Evolutionary conservation across 768 basidiomycete species (phyloP).

Genomic region (Russula vinacea): DNA sequence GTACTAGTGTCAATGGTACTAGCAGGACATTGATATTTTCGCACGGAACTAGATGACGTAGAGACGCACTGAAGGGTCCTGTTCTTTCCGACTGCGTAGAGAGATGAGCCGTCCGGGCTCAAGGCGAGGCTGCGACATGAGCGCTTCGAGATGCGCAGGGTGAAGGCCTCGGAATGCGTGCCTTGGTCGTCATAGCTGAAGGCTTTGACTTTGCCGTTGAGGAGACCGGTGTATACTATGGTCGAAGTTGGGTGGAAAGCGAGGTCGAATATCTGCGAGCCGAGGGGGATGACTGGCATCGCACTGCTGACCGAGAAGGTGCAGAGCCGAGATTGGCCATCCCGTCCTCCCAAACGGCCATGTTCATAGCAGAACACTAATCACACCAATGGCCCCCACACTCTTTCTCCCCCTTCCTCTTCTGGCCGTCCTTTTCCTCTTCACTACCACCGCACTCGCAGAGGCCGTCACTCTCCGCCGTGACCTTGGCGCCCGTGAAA

Average conservation of each 20-base stretch:
- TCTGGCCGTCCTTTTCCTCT: constrained; percentile 28
- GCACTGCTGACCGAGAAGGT: neutral
- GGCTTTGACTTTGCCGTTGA: constrained; percentile 81
- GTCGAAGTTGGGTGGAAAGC: constrained; percentile 75
- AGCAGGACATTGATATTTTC: constrained; percentile 6
- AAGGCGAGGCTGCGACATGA: constrained; percentile 76
- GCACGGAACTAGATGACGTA: neutral
- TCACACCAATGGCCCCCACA: constrained; percentile 23
- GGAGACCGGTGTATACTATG: constrained; percentile 71
- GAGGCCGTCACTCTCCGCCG: constrained; percentile 32
- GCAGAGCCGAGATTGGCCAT: neutral
- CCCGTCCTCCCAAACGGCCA: neutral
- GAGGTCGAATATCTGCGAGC: constrained; percentile 84
- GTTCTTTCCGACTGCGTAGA: constrained; percentile 81
- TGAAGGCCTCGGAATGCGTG: constrained; percentile 53
- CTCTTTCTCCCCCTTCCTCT: constrained; percentile 23
- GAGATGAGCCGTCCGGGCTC: constrained; percentile 59
- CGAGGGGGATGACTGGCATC: constrained; percentile 65
- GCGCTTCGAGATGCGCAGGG: constrained; percentile 71
- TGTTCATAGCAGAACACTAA: neutral
- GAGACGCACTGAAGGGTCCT: constrained; percentile 70
- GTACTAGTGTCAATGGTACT: constrained; percentile 69
- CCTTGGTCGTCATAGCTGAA: constrained; percentile 76
- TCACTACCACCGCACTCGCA: constrained; percentile 32
- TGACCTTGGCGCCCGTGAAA: constrained; percentile 14